These are phyloP conservation scores for Neonectria faginata DNA, from an alignment of 2,329 filamentous ascomycete genomes.

Conservation along the genomic window DNA sequence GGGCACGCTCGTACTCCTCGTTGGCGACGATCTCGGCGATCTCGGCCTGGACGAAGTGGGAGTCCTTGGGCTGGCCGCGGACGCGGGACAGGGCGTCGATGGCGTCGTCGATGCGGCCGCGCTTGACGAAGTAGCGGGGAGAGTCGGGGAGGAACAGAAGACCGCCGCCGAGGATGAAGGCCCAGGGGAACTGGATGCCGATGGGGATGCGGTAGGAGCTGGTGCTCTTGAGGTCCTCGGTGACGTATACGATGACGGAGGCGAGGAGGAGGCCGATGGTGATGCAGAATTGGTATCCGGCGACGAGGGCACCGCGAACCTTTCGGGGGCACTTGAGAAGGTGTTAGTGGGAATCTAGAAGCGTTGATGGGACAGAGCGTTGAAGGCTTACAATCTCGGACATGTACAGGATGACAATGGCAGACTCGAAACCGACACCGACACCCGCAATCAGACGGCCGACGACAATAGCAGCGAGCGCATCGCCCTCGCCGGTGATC, in stretches of 20 bases:
- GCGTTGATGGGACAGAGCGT: background rate
- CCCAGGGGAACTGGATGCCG: conserved; percentile 81
- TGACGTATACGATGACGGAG: conserved; percentile 32
- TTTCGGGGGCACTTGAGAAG: conserved; percentile 57
- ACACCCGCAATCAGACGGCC: conserved; percentile 82
- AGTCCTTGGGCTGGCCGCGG: conserved; percentile 79
- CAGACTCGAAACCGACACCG: conserved; percentile 84
- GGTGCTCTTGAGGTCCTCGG: conserved; percentile 18
- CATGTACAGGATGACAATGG: conserved; percentile 88
- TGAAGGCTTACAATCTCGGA: conserved; percentile 75
- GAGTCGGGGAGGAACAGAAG: conserved; percentile 85
- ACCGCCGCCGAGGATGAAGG: conserved; percentile 77
- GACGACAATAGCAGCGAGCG: conserved; percentile 73
- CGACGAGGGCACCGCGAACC: conserved; percentile 37
- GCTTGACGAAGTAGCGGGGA: conserved; percentile 87
- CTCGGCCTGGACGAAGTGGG: conserved; percentile 81
- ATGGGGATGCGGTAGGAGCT: conserved; percentile 78
- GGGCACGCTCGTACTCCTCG: conserved; percentile 82
- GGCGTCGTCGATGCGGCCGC: conserved; percentile 75
- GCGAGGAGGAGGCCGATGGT: conserved; percentile 39
- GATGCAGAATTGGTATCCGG: conserved; percentile 38
- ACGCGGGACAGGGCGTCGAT: conserved; percentile 72
- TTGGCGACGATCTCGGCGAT: conserved; percentile 90
- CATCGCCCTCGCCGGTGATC: conserved; percentile 57
- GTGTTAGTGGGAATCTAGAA: conserved; percentile 22